A percentile compares a stretch with the other conserved stretches of the same genome.
These are phyloP conservation scores for Colletotrichum chlorophyti DNA, from an alignment of 2,329 filamentous ascomycete genomes.

Conservation along the genomic window DNA sequence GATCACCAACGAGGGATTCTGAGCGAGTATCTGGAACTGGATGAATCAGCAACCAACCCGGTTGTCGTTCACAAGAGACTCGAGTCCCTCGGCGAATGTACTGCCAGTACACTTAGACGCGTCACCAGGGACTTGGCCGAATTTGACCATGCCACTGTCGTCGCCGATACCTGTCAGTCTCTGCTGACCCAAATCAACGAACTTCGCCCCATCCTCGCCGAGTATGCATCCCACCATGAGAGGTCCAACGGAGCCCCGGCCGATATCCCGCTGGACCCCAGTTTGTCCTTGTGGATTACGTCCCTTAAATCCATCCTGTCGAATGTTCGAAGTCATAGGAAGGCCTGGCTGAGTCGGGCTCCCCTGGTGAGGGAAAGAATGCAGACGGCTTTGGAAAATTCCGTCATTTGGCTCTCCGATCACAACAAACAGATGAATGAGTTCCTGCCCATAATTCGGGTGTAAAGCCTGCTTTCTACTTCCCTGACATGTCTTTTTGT, in stretches of 20 bases:
- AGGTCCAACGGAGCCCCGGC: background rate
- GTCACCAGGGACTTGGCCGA: background rate
- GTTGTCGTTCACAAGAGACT: slow-evolving; percentile 1
- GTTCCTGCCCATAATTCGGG: slow-evolving; percentile 31
- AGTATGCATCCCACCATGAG: slow-evolving; percentile 31
- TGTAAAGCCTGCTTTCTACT: slow-evolving; percentile 21
- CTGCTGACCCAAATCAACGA: slow-evolving; percentile 26
- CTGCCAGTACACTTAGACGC: background rate
- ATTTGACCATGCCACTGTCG: background rate
- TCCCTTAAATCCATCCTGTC: slow-evolving; percentile 30
- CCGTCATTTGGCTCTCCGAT: slow-evolving; percentile 7
- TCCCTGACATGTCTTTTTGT: too few species aligned
- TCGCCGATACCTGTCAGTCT: slow-evolving; percentile 18
- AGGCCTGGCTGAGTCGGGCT: background rate
- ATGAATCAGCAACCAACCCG: slow-evolving; percentile 5
- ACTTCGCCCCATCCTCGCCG: slow-evolving; percentile 30
- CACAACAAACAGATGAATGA: slow-evolving; percentile 29
- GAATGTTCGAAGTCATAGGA: slow-evolving; percentile 13
- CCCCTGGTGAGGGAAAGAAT: background rate
- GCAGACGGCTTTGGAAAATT: background rate
- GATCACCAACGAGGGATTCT: background rate
- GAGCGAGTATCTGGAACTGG: slow-evolving; percentile 1
- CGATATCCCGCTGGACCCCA: slow-evolving; percentile 32
- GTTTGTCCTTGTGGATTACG: slow-evolving; percentile 31
- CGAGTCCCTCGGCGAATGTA: background rate